Evolutionary conservation across 75 land plant genomes (phyloP).

Genomic region (Larix kaempferi): DNA sequence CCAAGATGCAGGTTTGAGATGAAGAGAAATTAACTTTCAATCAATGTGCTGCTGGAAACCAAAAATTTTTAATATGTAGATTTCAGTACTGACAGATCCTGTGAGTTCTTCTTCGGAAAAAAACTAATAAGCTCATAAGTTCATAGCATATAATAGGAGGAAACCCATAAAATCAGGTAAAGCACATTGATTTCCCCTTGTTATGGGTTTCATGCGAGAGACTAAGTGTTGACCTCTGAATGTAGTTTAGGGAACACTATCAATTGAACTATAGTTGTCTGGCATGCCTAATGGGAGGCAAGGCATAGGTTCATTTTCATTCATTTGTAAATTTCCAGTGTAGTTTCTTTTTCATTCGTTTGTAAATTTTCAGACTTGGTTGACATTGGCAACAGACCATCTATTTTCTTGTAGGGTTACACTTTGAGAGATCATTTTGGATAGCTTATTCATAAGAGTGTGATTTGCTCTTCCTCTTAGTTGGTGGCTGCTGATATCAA

Average conservation of each 20-base stretch:
- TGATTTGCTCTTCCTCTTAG: neutral
- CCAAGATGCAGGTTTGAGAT: too few species aligned
- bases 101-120: too few species aligned
- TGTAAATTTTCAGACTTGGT: too few species aligned
- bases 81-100: too few species aligned
- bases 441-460: too few species aligned
- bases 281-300: neutral
- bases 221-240: neutral
- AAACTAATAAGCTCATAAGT: too few species aligned
- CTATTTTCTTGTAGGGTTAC: neutral
- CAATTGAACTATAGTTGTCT: neutral
- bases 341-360: neutral
- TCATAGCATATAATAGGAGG: neutral
- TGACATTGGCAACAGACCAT: neutral
- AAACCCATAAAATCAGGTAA: neutral
- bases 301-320: neutral
- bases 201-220: neutral
- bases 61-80: too few species aligned
- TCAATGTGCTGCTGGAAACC: too few species aligned
- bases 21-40: too few species aligned
- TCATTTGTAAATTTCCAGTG: neutral
- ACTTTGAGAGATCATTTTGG: neutral
- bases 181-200: neutral
- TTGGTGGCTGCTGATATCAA: neutral
- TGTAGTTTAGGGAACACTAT: neutral